Evolutionary conservation across 768 basidiomycete genomes (phyloP), one percentile per base, ranked within the genome.

Genomic region (Phylloporus sp.): DNA sequence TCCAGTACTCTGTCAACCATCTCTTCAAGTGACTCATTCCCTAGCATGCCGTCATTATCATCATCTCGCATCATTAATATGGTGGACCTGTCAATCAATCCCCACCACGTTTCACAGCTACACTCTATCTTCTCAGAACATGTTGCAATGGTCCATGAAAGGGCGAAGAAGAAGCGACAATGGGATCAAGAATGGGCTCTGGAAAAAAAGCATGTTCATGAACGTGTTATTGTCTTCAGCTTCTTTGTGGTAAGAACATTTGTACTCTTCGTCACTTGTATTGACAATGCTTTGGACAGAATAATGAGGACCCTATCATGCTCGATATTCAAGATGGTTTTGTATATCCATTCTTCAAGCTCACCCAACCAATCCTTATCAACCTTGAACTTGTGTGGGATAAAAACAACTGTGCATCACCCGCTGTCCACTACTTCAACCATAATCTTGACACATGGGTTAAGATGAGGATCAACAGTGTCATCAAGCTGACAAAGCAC

Each of bases 281-380:
- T n/a, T n/a, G n/a, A n/a, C n/a, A n/a, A n/a, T n/a, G n/a, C n/a
- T n/a, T n/a, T n/a, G n/a, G 4, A 35, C 8, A 43, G 41, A 27
- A 50, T 23, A n/a, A 43, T 22, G 23, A 32, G 26, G 11, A 15
- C 1, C 41, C 41, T 12, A 9, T 50, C 5, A 20, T 13, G 0
- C 32, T 50, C 8, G 32, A 24, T 2, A 27, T 50, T n/a, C 49
- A 49, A 35, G 41, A 49, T 6, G 49, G 40, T 4, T 49, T 49
- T 20, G 4, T n/a, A 2, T 49, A 43, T 27, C 41, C 41, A 6
- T 34, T 34, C 26, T 47, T 47, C 46, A 36, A 26, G n/a, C 46
- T 47, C 5, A 36, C 35, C 11, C 12, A 15, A 2, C 0, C 13
- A 1, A 11, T 47, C 5, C 46, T 47, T n/a, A 26, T 5, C 7